phyloP scores from a whole-genome alignment of 2,329 filamentous ascomycete species.

The Cladophialophora carrionii region DNA sequence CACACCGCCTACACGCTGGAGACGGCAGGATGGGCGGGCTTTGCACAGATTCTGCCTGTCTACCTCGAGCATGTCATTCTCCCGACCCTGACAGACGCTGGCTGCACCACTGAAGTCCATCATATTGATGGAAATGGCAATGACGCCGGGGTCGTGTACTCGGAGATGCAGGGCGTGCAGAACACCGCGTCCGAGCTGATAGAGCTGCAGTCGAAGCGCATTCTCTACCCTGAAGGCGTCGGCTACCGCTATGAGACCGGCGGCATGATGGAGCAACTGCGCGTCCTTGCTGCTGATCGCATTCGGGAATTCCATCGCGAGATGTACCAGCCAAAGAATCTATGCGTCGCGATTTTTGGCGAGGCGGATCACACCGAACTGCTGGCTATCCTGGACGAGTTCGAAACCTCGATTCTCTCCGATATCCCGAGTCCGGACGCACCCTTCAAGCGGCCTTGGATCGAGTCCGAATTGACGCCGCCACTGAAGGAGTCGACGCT shows the following conservation, averaged over 20 bases:
- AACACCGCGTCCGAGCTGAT: constrained; percentile 84
- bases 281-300: constrained; percentile 80
- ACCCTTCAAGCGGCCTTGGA: constrained; percentile 85
- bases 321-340: constrained; percentile 97
- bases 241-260: constrained; percentile 98
- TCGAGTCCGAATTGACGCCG: constrained; percentile 80
- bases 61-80: constrained; percentile 94
- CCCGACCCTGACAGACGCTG: constrained; percentile 88
- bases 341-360: constrained; percentile 89
- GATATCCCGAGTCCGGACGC: constrained; percentile 75
- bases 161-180: constrained; percentile 96
- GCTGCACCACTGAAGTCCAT: constrained; percentile 93
- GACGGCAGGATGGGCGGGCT: constrained; percentile 95
- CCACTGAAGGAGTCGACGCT: constrained; percentile 71
- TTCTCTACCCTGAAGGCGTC: constrained; percentile 84
- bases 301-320: constrained; percentile 93
- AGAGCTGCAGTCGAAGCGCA: constrained; percentile 75
- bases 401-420: constrained; percentile 83
- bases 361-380: constrained; percentile 83
- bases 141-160: constrained; percentile 96
- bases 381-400: constrained; percentile 78
- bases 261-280: constrained; percentile 89
- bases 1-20: constrained; percentile 96
- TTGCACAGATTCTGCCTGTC: constrained; percentile 88
- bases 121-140: constrained; percentile 92